Conservation (phyloP, 192 early-diverging fungal species). For the Mortierella alpina region DNA sequence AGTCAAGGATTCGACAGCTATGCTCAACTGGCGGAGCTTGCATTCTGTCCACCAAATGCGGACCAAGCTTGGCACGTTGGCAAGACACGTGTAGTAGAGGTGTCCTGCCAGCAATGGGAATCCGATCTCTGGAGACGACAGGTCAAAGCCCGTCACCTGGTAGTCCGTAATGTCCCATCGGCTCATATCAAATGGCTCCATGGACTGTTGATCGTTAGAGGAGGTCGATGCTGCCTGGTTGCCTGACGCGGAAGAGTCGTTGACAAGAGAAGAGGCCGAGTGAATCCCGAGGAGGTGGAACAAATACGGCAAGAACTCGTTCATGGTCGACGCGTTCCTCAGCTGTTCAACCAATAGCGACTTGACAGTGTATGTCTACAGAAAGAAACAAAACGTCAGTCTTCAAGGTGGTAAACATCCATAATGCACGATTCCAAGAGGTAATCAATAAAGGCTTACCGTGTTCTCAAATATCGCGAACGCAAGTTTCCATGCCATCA, state of each 20-base stretch:
- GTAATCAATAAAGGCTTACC: constrained; percentile 56
- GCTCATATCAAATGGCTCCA: constrained; percentile 71
- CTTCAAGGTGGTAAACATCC: neutral
- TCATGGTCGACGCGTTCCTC: constrained; percentile 59
- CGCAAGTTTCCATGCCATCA: constrained; percentile 78
- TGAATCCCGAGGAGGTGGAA: constrained; percentile 75
- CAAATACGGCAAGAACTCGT: constrained; percentile 68
- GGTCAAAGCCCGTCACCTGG: constrained; percentile 67
- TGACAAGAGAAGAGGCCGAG: constrained; percentile 47
- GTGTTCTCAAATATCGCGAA: constrained; percentile 84
- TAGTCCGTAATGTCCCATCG: constrained; percentile 76
- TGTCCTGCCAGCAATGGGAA: constrained; percentile 79
- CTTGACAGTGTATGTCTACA: constrained; percentile 75
- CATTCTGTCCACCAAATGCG: constrained; percentile 85
- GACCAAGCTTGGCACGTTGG: constrained; percentile 75
- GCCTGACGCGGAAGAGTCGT: constrained; percentile 20
- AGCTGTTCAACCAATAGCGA: constrained; percentile 66
- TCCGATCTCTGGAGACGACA: constrained; percentile 56
- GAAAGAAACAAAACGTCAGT: constrained; percentile 1
- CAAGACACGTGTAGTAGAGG: constrained; percentile 73
- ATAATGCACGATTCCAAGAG: neutral
- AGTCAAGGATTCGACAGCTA: constrained; percentile 81
- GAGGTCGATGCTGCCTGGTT: constrained; percentile 19
- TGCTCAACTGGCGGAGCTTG: constrained; percentile 78
- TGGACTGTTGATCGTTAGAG: constrained; percentile 16